Base-by-base conservation (phyloP, 768 basidiomycete species). In the Suillus bovinus region DNA sequence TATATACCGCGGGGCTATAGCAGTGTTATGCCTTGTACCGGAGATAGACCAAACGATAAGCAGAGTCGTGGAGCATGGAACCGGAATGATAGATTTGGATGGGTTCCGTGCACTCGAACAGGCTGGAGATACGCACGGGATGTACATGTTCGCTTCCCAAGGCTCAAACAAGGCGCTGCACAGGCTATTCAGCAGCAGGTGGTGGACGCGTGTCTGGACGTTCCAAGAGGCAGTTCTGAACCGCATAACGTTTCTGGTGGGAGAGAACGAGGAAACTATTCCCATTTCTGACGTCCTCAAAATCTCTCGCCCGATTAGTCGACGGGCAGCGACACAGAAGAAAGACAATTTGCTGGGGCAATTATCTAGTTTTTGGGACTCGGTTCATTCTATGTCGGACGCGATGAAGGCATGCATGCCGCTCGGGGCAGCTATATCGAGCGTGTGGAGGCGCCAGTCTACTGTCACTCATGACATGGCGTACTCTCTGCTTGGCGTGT, bases 181-280 rank as follows among this genome's bases (percentile, higher is more conserved):
- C 20, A 50, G 33, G 29, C 58, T 59, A 3, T 59, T 59, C 58
- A 47, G 58, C 44, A 50, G 44, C 47, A 49, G 58, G 58, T 59
- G 58, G 58, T 59, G 58, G 58, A 59, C 58, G 31, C 58, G 58
- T 47, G 58, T 27, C n/a, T 59, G 58, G 58, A 59, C 58, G 44
- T 59, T 59, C n/a, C 58, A 59, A 59, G 58, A 59, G 42, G 58
- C 58, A 20, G 58, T 59, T n/a, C 42, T 59, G 20, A 49, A 59
- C 44, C 16, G 13, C 27, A 2, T 27, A 47, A 59, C 58, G 5
- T 59, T 59, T 59, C 17, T 59, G 11, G 58, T 59, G 39, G 58
- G 58, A 47, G 58, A 59, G 47, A 47, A 31, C 16, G 42, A 49
- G 44, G 58, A 59, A 14, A 59, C 58, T 36, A 34, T 59, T n/a